Percentiles rank a stretch among this genome's conserved stretches.
These are phyloP conservation scores for Adansonia rubrostipa DNA, from an alignment of 441 rosid genomes.

Conservation along the genomic window DNA sequence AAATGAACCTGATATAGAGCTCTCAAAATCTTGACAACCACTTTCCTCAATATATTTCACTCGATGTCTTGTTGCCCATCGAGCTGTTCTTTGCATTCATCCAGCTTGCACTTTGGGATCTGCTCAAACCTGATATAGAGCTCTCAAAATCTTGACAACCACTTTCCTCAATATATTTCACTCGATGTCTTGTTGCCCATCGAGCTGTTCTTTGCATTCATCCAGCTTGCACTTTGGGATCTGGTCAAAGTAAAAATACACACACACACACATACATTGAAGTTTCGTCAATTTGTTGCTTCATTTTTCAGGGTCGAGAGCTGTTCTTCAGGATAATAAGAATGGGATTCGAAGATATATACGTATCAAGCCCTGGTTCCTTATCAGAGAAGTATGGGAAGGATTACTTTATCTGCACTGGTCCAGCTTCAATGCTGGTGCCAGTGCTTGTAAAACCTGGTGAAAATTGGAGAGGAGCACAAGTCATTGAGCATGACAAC, in stretches of 20 bases:
- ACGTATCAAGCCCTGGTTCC: slow-evolving; percentile 73
- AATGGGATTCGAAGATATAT: slow-evolving; percentile 83
- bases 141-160: no score
- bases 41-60: no score
- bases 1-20: no score
- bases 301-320: slow-evolving; percentile 64
- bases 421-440: slow-evolving; percentile 79
- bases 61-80: no score
- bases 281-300: slow-evolving; percentile 6
- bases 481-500: slow-evolving; percentile 89
- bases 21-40: no score
- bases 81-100: no score
- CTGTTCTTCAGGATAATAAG: slow-evolving; percentile 80
- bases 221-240: not conserved
- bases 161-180: no score
- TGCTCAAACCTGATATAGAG: not conserved
- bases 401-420: slow-evolving; percentile 78
- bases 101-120: not conserved
- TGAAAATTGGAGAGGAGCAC: slow-evolving; percentile 85
- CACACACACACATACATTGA: not conserved
- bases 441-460: slow-evolving; percentile 67
- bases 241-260: not conserved
- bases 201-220: no score
- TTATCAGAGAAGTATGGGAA: slow-evolving; percentile 63
- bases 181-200: no score